Percentiles rank a stretch among this genome's conserved stretches.
These are phyloP conservation scores for Penicillium silybi DNA, from an alignment of 495 filamentous ascomycete species.

Conservation along the genomic window DNA sequence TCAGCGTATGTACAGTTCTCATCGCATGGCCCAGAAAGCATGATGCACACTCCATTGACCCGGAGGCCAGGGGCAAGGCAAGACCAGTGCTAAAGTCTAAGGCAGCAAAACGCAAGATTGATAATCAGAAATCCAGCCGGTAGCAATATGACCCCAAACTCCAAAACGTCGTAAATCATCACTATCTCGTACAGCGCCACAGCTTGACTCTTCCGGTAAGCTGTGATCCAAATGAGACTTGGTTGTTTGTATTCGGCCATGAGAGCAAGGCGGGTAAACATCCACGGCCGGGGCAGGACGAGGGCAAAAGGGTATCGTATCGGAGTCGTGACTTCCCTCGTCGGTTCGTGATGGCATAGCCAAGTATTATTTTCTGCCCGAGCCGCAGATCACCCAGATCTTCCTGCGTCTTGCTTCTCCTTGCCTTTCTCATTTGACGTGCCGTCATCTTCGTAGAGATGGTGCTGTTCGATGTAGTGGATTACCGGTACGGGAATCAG, in stretches of 20 bases:
- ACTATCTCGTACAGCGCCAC: constrained; percentile 6
- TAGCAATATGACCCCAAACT: constrained; percentile 9
- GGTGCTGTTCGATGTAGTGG: constrained; percentile 72
- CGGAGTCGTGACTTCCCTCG: constrained; percentile 18
- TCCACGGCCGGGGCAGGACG: not conserved
- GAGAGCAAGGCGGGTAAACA: not conserved
- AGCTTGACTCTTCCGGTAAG: not conserved
- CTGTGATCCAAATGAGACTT: not conserved
- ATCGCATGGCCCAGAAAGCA: not conserved
- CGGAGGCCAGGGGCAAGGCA: not conserved
- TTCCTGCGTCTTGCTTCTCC: constrained; percentile 18
- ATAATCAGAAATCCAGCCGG: constrained; percentile 7
- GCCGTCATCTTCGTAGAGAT: constrained; percentile 66
- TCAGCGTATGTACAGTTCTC: constrained; percentile 11
- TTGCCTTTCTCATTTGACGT: constrained; percentile 40
- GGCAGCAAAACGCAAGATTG: not conserved
- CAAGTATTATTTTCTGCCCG: not conserved
- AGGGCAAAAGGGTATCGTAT: constrained; percentile 24
- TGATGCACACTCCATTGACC: constrained; percentile 13
- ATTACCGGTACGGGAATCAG: constrained; percentile 64
- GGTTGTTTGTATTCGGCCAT: not conserved
- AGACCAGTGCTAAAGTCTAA: not conserved
- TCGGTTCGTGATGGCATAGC: constrained; percentile 11
- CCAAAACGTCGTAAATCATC: constrained; percentile 16
- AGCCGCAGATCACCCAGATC: constrained; percentile 15